Percentiles rank a stretch among this genome's conserved stretches.
Evolutionary conservation across 177 flowering plant species (phyloP).

Genomic region (Vitis hybrid): DNA sequence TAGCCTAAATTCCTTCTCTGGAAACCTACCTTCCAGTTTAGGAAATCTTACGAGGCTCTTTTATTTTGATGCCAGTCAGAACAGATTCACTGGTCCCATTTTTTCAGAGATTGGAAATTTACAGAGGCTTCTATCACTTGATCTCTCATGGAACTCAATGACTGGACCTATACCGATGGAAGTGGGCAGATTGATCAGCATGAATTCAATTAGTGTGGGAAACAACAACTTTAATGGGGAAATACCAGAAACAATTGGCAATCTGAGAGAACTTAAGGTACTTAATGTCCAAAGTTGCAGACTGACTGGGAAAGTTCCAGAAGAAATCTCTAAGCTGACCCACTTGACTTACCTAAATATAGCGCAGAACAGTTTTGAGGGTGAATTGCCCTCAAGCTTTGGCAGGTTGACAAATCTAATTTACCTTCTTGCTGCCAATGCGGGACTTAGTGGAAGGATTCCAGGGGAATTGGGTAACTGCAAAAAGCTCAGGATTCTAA

Average conservation of each 20-base stretch:
- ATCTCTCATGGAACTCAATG: slow-evolving; percentile 40
- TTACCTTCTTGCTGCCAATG: slow-evolving; percentile 37
- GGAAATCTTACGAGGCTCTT: slow-evolving; percentile 41
- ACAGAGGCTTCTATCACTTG: slow-evolving; percentile 21
- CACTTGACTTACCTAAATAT: slow-evolving; percentile 43
- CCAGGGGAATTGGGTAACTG: slow-evolving; percentile 55
- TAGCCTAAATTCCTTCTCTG: slow-evolving; percentile 41
- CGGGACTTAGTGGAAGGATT: slow-evolving; percentile 51
- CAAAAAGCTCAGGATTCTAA: slow-evolving; percentile 44
- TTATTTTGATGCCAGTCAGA: slow-evolving; percentile 43
- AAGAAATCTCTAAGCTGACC: slow-evolving; percentile 38
- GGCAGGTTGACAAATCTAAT: slow-evolving; percentile 41
- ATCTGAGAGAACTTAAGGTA: slow-evolving; percentile 31
- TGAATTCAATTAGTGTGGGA: slow-evolving; percentile 8
- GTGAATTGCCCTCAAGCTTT: slow-evolving; percentile 46
- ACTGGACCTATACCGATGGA: slow-evolving; percentile 35
- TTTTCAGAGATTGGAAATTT: slow-evolving; percentile 31
- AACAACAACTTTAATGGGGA: slow-evolving; percentile 34
- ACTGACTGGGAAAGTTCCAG: slow-evolving; percentile 46
- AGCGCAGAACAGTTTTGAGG: slow-evolving; percentile 48
- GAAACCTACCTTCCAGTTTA: slow-evolving; percentile 45
- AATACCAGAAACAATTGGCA: slow-evolving; percentile 43
- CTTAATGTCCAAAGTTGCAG: slow-evolving; percentile 35
- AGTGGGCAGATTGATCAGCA: slow-evolving; percentile 30
- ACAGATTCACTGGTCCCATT: slow-evolving; percentile 42